These are phyloP conservation scores for Neurospora intermedia DNA, from an alignment of 495 filamentous ascomycete species.

Conservation along the genomic window DNA sequence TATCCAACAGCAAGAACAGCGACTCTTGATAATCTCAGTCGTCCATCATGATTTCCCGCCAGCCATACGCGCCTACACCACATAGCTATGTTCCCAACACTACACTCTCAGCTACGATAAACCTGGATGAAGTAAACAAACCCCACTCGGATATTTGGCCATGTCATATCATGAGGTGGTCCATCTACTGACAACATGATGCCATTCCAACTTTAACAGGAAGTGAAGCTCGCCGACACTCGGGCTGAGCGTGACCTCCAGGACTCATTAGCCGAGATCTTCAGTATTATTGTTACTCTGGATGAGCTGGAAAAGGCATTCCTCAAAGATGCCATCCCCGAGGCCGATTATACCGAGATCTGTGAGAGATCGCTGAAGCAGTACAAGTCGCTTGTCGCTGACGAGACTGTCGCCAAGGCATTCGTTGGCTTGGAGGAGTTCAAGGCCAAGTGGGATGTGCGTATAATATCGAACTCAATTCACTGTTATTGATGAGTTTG, in stretches of 20 bases:
- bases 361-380: slow-evolving; percentile 90
- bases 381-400: slow-evolving; percentile 85
- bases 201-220: slow-evolving; percentile 35
- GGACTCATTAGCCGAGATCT: slow-evolving; percentile 93
- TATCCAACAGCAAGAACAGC: neutral
- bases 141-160: slow-evolving; percentile 1
- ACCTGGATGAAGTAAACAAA: slow-evolving; percentile 67
- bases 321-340: slow-evolving; percentile 87
- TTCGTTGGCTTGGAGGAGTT: slow-evolving; percentile 91
- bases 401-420: slow-evolving; percentile 70
- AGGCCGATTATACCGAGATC: slow-evolving; percentile 88
- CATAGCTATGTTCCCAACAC: slow-evolving; percentile 82
- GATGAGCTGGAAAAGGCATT: slow-evolving; percentile 96
- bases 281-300: slow-evolving; percentile 91
- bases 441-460: slow-evolving; percentile 81
- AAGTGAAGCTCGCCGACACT: slow-evolving; percentile 83
- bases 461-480: slow-evolving; percentile 15
- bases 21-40: slow-evolving; percentile 6
- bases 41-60: slow-evolving; percentile 32
- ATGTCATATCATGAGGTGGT: neutral
- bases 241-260: slow-evolving; percentile 83
- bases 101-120: slow-evolving; percentile 73
- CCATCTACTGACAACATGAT: neutral
- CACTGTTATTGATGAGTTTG: neutral
- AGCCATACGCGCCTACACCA: slow-evolving; percentile 75